phyloP scores from a whole-genome alignment of 2,329 filamentous ascomycete species.

The Cladosporium sp. region DNA sequence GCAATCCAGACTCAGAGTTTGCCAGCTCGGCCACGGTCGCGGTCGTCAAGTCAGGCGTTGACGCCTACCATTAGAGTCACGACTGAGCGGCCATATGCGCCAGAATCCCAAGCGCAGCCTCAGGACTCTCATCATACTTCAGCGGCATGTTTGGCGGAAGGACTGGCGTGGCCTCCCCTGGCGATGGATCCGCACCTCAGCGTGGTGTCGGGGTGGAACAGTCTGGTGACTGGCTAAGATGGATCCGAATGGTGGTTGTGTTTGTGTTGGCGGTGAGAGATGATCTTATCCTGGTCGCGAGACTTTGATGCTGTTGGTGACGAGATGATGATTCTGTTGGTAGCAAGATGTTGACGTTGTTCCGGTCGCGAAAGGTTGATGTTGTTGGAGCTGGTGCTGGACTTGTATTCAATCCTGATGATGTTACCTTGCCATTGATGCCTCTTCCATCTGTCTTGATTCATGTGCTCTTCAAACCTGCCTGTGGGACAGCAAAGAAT shows the following conservation, averaged over 20 bases:
- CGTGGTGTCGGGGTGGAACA: slow-evolving; percentile 16
- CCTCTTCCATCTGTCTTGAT: no score
- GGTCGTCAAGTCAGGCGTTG: slow-evolving; percentile 13
- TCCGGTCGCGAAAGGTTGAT: no score
- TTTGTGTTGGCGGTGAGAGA: no score
- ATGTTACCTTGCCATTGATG: background rate
- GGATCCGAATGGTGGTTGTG: background rate
- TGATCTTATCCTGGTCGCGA: no score
- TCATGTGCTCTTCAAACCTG: background rate
- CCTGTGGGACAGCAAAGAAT: background rate
- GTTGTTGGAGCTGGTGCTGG: background rate
- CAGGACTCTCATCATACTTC: slow-evolving; percentile 27
- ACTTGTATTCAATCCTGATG: background rate
- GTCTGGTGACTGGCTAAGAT: slow-evolving; percentile 1
- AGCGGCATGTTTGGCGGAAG: slow-evolving; percentile 5
- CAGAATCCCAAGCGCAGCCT: slow-evolving; percentile 26
- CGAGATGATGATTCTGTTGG: background rate
- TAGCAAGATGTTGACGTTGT: no score
- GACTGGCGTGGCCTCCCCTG: background rate
- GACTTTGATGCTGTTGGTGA: no score
- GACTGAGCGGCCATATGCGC: slow-evolving; percentile 24
- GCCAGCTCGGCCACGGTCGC: slow-evolving; percentile 26
- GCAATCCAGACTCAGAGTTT: slow-evolving; percentile 20
- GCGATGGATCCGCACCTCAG: slow-evolving; percentile 15
- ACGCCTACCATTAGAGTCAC: slow-evolving; percentile 32